phyloP scores from a whole-genome alignment of 306 rosid species.

The Quercus glauca region DNA sequence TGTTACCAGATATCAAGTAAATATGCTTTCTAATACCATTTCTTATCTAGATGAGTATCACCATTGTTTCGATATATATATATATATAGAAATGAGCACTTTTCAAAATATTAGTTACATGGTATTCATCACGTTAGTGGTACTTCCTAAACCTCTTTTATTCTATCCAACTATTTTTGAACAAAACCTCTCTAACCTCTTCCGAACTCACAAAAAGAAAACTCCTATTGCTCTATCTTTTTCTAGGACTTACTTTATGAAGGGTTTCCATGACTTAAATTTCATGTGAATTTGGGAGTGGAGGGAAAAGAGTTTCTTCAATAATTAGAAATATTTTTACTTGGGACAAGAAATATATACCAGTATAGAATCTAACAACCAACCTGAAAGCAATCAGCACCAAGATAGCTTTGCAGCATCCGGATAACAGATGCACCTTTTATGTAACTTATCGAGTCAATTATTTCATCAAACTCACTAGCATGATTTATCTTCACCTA shows the following conservation, averaged over 20 bases:
- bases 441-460: conserved; percentile 83
- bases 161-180: not conserved
- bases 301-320: not conserved
- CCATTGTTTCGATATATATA: not conserved
- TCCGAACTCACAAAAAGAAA: not conserved
- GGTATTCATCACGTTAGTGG: not conserved
- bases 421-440: conserved; percentile 93
- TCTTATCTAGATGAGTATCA: not conserved
- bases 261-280: not conserved
- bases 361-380: conserved; percentile 18
- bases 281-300: not conserved
- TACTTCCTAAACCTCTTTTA: not conserved
- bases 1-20: no score
- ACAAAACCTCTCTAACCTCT: not conserved
- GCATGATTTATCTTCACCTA: conserved; percentile 96
- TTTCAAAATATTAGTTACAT: not conserved
- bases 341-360: not conserved
- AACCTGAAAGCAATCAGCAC: conserved; percentile 89
- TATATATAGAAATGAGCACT: not conserved
- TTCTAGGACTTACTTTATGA: not conserved
- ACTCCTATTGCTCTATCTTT: not conserved
- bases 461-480: conserved; percentile 67
- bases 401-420: conserved; percentile 96
- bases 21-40: no score
- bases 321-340: not conserved